Conservation (phyloP, 2,329 filamentous ascomycete species). For the Curvularia sp. region DNA sequence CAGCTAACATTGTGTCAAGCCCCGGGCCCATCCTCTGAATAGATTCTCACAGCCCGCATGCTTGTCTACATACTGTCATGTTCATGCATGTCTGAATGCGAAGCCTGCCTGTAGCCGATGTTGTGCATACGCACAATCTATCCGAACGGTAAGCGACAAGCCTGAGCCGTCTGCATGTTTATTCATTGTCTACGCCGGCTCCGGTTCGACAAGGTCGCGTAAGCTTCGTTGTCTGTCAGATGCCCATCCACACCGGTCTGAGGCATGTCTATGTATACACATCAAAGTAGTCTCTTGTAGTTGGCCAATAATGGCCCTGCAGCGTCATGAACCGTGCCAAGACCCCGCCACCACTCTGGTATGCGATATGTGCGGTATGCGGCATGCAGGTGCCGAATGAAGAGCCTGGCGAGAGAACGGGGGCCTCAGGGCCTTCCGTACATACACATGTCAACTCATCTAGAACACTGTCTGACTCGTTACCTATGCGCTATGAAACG, state of each 20-base stretch:
- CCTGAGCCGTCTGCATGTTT: slow-evolving; percentile 9
- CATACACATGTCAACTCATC: slow-evolving; percentile 24
- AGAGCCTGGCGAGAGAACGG: slow-evolving; percentile 21
- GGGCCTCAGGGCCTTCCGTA: slow-evolving; percentile 18
- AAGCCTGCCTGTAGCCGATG: slow-evolving; percentile 22
- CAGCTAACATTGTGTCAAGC: slow-evolving; percentile 25
- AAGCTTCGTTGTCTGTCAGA: background rate
- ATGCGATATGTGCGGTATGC: background rate
- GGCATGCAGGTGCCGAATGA: slow-evolving; percentile 4
- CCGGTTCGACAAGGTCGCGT: slow-evolving; percentile 14
- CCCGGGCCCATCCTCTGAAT: slow-evolving; percentile 17
- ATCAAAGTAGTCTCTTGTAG: slow-evolving; percentile 7
- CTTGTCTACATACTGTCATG: slow-evolving; percentile 17
- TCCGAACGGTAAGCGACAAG: slow-evolving; percentile 17
- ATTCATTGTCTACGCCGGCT: slow-evolving; percentile 4
- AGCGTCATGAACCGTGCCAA: slow-evolving; percentile 7
- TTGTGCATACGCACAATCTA: slow-evolving; percentile 27
- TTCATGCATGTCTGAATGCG: slow-evolving; percentile 21
- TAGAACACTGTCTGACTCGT: slow-evolving; percentile 38
- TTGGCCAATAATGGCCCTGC: background rate
- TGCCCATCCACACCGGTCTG: background rate
- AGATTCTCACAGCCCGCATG: slow-evolving; percentile 23
- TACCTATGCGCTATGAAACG: slow-evolving; percentile 26
- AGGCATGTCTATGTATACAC: slow-evolving; percentile 6
- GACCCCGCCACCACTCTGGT: slow-evolving; percentile 10